Conservation (phyloP, 345 rosid genomes). For the Citrus cavaleriei region DNA sequence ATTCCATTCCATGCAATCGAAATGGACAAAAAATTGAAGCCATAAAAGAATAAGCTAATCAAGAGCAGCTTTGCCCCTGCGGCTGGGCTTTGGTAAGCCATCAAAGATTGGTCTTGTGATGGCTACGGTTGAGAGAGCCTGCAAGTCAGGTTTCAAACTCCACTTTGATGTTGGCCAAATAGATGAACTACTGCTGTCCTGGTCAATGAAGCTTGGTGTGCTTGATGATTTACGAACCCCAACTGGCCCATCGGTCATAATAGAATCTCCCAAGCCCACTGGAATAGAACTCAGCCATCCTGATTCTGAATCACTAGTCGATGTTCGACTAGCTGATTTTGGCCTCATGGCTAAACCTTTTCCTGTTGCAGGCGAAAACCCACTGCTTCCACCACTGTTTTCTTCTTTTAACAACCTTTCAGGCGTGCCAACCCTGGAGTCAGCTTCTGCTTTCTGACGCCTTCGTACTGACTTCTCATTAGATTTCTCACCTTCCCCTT, state of each 20-base stretch:
- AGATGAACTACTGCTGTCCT: constrained; percentile 32
- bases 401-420: constrained; percentile 55
- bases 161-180: constrained; percentile 47
- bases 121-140: constrained; percentile 43
- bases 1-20: constrained; percentile 1
- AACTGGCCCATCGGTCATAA: constrained; percentile 25
- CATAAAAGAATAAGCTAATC: constrained; percentile 25
- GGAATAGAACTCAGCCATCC: constrained; percentile 37
- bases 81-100: constrained; percentile 55
- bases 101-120: constrained; percentile 49
- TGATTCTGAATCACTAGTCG: constrained; percentile 34
- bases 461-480: constrained; percentile 45
- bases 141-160: constrained; percentile 51
- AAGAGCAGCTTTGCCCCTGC: constrained; percentile 53
- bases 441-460: constrained; percentile 51
- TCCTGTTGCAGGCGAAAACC: constrained; percentile 37
- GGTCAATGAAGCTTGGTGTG: constrained; percentile 48
- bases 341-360: constrained; percentile 54
- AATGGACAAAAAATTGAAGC: not conserved
- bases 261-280: constrained; percentile 36
- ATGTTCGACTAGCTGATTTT: constrained; percentile 45
- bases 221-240: constrained; percentile 57
- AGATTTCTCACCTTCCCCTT: constrained; percentile 37
- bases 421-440: constrained; percentile 30
- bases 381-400: constrained; percentile 34